Base-by-base conservation (phyloP, 2,329 filamentous ascomycete species). In the Orbilia brochopaga region DNA sequence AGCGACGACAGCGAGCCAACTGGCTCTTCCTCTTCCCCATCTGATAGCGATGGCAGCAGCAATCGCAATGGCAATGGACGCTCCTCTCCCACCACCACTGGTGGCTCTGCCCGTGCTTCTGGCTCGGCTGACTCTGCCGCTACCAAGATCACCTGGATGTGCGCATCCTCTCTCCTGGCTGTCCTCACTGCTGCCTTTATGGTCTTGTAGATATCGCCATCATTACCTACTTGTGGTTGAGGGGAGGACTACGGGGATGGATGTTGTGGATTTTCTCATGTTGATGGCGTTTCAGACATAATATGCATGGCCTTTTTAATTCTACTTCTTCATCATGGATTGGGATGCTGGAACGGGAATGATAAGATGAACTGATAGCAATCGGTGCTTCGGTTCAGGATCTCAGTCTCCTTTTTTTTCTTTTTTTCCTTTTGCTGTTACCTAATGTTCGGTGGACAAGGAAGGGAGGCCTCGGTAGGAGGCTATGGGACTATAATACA, bases 161-260 rank as follows among this genome's bases (percentile, higher is more conserved):
- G 67, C 35, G 67, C 67, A 17, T 72, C 67, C 17, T 72, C 67
- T 11, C 67, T 72, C 32, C 52, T 72, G 67, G 67, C 67, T 15
- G 67, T 72, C 24, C 48, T 72, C 52, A 72, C 67, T 3, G 67
- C 67, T 65, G 67, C 67, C 37, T 72, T 72, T 51, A 72, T 72
- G 67, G 67, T 54, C 13, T 72, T 72, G 67, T 72, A 65, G 51
- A 57, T 53, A n/a, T 30, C 50, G n/a, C 32, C 35, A 44, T 24
- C 53, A 13, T 42, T 42, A 24, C 17, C n/a, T 10, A 8, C 3
- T 44, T 44, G 40, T 21, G n/a, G 44, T 10, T 19, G 7, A 19
- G 44, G 17, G 44, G 4, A 19, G 8, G 44, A 21, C 15, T 6
- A 23, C n/a, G 44, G 21, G 4, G 3, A 4, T 6, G 44, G 19